Base-by-base conservation (phyloP, 768 basidiomycete genomes). In the Dacryopinax spathularia region DNA sequence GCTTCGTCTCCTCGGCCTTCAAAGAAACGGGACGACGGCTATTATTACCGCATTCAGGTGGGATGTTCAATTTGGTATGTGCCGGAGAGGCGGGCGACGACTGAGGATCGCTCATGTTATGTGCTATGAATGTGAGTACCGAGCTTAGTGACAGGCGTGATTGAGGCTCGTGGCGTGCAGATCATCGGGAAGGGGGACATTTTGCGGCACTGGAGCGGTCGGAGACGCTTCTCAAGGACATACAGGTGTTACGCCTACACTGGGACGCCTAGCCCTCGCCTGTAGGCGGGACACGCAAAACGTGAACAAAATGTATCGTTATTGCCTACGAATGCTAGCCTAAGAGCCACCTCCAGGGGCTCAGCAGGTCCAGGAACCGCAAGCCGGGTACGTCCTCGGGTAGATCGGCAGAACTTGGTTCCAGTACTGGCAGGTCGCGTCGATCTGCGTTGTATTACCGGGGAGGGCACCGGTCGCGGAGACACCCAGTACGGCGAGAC, bases 381-480 rank as follows among this genome's bases (percentile, higher is more conserved):
- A 70, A 18, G 62, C 56, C n/a, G 69, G 69, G 65, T 67, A 70
- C 15, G 69, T 70, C 69, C 68, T 34, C 16, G 69, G 69, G 60
- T 63, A 70, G 20, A 68, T 60, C 5, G 68, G 69, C 34, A 70
- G 56, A 2, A 68, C 62, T 12, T 60, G 61, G 62, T 66, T 70
- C 69, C 70, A 70, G 61, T 68, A 70, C 15, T 48, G 39, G 62
- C 68, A 69, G 15, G 69, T 65, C 22, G n/a, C 31, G 60, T 71
- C 70, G 16, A 62, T 65, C 12, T 61, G 36, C 34, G 63, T 44
- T n/a, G 68, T 64, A 61, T 71, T 65, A 27, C 70, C 70, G 22
- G 65, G 63, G 25, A 65, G 33, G 25, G 68, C 70, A 10, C 68
- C 70, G 3, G 63, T 65, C 16, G 65, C 65, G 34, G 68, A 68